phyloP scores from a whole-genome alignment of 805 yeast genomes.

The Kluyveromyces siamensis region DNA sequence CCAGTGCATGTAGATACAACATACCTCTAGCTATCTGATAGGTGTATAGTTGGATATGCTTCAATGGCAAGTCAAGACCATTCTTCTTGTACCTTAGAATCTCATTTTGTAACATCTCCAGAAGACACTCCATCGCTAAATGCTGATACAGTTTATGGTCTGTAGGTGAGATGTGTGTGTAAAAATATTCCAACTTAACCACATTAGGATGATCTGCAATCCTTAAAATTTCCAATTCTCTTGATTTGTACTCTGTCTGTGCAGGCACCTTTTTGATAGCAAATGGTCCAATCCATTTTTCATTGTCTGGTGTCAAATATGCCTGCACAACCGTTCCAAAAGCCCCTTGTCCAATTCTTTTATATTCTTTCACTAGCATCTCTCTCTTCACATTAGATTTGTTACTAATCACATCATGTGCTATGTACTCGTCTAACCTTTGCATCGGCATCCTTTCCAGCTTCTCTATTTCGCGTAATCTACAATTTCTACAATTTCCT shows the following conservation, averaged over 20 bases:
- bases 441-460: slow-evolving; percentile 1
- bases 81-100: slow-evolving; percentile 58
- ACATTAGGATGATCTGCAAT: slow-evolving; percentile 75
- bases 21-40: slow-evolving; percentile 77
- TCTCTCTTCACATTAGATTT: slow-evolving; percentile 41
- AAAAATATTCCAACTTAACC: slow-evolving; percentile 58
- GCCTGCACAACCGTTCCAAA: slow-evolving; percentile 82
- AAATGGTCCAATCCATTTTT: slow-evolving; percentile 65
- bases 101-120: slow-evolving; percentile 70
- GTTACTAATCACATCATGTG: slow-evolving; percentile 56
- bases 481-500: neutral
- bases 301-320: slow-evolving; percentile 35
- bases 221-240: slow-evolving; percentile 71
- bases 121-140: slow-evolving; percentile 79
- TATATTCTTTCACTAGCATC: slow-evolving; percentile 64
- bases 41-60: slow-evolving; percentile 67
- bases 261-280: slow-evolving; percentile 83
- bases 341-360: slow-evolving; percentile 78
- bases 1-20: slow-evolving; percentile 73
- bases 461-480: neutral
- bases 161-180: slow-evolving; percentile 53
- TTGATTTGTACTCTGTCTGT: slow-evolving; percentile 74
- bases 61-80: slow-evolving; percentile 54
- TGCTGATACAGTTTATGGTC: slow-evolving; percentile 69
- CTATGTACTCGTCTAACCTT: slow-evolving; percentile 36